Base-by-base conservation (phyloP, 2,329 filamentous ascomycete genomes). In the Ophiocordyceps robertsii region DNA sequence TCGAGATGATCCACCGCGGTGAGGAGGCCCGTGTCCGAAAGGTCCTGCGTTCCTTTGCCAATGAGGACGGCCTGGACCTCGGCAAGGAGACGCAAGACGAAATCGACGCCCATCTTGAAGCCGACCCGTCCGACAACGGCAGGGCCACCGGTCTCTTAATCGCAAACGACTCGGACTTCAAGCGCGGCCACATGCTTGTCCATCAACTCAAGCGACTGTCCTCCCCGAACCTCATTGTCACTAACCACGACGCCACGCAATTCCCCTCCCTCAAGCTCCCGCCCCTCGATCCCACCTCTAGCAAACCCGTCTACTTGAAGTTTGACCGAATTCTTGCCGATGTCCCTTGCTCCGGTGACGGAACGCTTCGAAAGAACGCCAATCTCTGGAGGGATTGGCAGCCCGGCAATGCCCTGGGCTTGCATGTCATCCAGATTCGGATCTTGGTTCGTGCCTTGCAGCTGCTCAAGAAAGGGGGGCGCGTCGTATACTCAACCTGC, bases 181-280 rank as follows among this genome's bases (percentile, higher is more conserved):
- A 90, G 70, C 84, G 92, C 50, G 87, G 87, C 43, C 92, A 96
- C 65, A 92, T 98, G 84, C 68, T 98, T 59, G 86, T 95, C 39
- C 92, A 98, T 62, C 92, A 98, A 65, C 84, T 96, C 55, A 98
- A 98, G 73, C 84, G 92, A 47, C 73, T 98, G 40, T 95, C 90
- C 48, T 96, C 92, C 5, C 90, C 92, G 3, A 98, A 98, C 60
- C 70, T 98, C 51, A 83, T 98, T 48, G 90, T 98, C 47, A 96
- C 88, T 36, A 96, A 98, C 61, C 90, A 98, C 66, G 92, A 98
- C 62, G 92, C 92, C 36, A 95, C 89, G 5, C 80, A 94, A 61
- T 98, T 89, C 63, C 92, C 92, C 3, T 88, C 89, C 1, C 87
- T 98, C 56, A 86, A 83, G 57, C 74, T 96, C n/a, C 80, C 79